Evolutionary conservation across 2,329 filamentous ascomycete species (phyloP).

Genomic region (Hyphodiscus sp.): DNA sequence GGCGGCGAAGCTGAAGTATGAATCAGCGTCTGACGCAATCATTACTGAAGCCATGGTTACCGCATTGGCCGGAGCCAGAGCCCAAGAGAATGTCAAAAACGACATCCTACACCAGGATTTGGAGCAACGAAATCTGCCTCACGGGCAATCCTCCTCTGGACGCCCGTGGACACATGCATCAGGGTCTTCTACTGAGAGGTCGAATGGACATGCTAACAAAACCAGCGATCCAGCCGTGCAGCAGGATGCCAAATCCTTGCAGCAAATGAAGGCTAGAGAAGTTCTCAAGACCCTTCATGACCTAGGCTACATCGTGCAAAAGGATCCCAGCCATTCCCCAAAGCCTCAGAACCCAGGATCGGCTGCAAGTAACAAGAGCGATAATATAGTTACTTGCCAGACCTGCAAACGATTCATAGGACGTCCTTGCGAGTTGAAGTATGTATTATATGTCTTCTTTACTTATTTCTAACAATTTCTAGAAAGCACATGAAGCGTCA

Average conservation of each 20-base stretch:
- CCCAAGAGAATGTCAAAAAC: conserved; percentile 7
- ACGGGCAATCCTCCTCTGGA: conserved; percentile 9
- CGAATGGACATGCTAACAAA: conserved; percentile 5
- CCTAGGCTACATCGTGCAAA: conserved; percentile 22
- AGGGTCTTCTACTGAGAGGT: neutral
- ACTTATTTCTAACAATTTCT: conserved; percentile 5
- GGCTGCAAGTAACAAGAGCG: conserved; percentile 23
- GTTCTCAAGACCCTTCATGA: conserved; percentile 20
- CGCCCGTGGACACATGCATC: conserved; percentile 6
- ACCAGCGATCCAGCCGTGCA: conserved; percentile 6
- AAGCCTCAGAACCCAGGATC: conserved; percentile 21
- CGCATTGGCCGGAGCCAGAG: conserved; percentile 16
- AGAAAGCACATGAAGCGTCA: conserved; percentile 86
- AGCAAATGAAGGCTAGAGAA: conserved; percentile 18
- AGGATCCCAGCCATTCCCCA: conserved; percentile 13
- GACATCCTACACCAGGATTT: conserved; percentile 1
- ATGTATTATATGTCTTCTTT: conserved; percentile 20
- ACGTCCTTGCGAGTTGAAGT: conserved; percentile 53
- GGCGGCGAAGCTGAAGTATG: conserved; percentile 15
- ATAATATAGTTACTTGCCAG: conserved; percentile 30
- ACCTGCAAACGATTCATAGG: conserved; percentile 41
- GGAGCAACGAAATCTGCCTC: conserved; percentile 17
- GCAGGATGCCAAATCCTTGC: conserved; percentile 9
- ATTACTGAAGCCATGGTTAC: conserved; percentile 21
- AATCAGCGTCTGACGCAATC: conserved; percentile 20